A percentile compares a stretch with the other conserved stretches of the same genome.
Conservation (phyloP, 257 asterid species). For the Echium plantagineum region DNA sequence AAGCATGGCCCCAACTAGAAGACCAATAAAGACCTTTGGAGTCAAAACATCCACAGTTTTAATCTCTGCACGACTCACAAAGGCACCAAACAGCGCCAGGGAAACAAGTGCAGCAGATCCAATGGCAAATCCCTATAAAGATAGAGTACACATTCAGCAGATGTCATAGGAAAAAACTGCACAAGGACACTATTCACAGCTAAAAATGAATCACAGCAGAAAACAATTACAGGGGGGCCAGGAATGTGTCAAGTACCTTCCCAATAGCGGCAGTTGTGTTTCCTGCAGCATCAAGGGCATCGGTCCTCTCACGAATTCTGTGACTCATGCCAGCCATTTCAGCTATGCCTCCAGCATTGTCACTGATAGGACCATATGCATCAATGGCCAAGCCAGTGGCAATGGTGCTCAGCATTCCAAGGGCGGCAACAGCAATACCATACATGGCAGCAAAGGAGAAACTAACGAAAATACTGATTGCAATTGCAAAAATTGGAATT, state of each 20-base stretch:
- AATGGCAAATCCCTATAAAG: slow-evolving; percentile 73
- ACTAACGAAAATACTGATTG: slow-evolving; percentile 73
- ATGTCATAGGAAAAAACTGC: background rate
- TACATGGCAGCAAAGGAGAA: slow-evolving; percentile 89
- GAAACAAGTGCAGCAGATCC: slow-evolving; percentile 91
- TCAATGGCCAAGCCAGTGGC: slow-evolving; percentile 90
- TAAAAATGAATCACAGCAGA: background rate
- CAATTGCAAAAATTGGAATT: slow-evolving; percentile 81
- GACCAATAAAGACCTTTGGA: slow-evolving; percentile 75
- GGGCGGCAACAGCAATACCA: slow-evolving; percentile 85
- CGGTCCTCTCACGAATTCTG: slow-evolving; percentile 82
- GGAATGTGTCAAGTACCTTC: slow-evolving; percentile 29
- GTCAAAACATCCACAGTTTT: slow-evolving; percentile 68
- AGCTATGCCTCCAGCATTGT: slow-evolving; percentile 92
- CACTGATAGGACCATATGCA: slow-evolving; percentile 97
- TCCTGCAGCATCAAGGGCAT: slow-evolving; percentile 96
- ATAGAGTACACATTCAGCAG: background rate
- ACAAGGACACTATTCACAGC: background rate
- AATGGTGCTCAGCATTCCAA: slow-evolving; percentile 90
- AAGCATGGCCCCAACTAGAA: slow-evolving; percentile 85
- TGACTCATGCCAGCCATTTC: slow-evolving; percentile 99
- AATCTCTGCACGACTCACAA: slow-evolving; percentile 75
- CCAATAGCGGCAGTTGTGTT: slow-evolving; percentile 95
- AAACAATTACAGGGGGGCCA: background rate
- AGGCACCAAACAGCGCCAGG: slow-evolving; percentile 82